Conservation (phyloP, 2,329 filamentous ascomycete genomes). For the Fusarium anguioides region DNA sequence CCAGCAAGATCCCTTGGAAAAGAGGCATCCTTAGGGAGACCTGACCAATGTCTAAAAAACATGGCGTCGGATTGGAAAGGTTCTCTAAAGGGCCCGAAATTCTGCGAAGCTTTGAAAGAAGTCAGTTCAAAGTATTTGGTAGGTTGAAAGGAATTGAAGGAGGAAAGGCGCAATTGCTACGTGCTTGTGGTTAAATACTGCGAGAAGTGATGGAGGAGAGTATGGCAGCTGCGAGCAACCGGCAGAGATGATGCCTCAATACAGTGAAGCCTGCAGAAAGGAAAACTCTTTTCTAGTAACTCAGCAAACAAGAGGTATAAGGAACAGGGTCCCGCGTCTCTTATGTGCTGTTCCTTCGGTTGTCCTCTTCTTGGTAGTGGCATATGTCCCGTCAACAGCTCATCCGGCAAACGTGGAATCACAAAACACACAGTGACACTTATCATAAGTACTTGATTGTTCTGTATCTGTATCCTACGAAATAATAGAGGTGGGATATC, state of each 20-base stretch:
- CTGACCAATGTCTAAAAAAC: slow-evolving; percentile 78
- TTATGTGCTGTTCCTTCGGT: not conserved
- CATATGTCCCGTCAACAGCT: not conserved
- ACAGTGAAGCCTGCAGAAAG: not conserved
- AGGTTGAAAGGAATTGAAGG: not conserved
- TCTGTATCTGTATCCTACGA: slow-evolving; percentile 11
- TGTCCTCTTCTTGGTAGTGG: not conserved
- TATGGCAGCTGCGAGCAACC: slow-evolving; percentile 27
- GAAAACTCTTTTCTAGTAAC: too few relatives aligned
- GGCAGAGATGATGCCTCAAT: not conserved
- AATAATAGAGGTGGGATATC: slow-evolving; percentile 38
- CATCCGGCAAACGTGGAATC: not conserved
- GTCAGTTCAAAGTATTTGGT: not conserved
- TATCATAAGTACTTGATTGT: not conserved
- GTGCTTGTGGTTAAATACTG: slow-evolving; percentile 8
- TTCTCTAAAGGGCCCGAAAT: not conserved
- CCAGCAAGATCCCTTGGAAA: slow-evolving; percentile 74
- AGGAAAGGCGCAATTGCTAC: not conserved
- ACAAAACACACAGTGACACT: not conserved
- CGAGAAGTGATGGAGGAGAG: not conserved
- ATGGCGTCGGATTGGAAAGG: slow-evolving; percentile 53
- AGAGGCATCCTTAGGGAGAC: slow-evolving; percentile 75
- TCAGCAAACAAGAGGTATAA: not conserved
- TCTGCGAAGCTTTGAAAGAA: not conserved
- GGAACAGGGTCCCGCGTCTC: not conserved